Conservation (phyloP, 768 basidiomycete genomes). For the Kwoniella dendrophila region DNA sequence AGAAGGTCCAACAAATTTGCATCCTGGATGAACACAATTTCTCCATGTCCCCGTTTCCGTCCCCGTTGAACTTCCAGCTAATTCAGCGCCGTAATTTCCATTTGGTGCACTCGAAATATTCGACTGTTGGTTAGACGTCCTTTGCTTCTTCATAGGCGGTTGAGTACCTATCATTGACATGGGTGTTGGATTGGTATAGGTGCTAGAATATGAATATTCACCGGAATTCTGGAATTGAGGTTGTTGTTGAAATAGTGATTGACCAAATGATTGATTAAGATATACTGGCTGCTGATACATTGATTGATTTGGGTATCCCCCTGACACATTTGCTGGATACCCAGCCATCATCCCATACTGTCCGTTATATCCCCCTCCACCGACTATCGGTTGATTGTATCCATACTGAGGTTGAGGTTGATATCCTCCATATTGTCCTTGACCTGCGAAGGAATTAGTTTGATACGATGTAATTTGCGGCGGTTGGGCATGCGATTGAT, state of each 20-base stretch:
- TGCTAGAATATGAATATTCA: conserved; percentile 31
- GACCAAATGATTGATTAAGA: conserved; percentile 17
- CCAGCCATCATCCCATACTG: conserved; percentile 4
- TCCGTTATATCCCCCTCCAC: background rate
- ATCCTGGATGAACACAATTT: conserved; percentile 50
- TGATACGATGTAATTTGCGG: background rate
- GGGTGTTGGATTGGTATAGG: no score
- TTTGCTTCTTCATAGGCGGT: background rate
- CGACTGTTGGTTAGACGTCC: background rate
- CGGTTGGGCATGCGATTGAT: background rate
- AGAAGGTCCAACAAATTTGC: conserved; percentile 51
- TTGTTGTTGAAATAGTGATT: conserved; percentile 13
- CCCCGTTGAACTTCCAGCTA: no score
- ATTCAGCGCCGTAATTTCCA: background rate
- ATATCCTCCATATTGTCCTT: background rate
- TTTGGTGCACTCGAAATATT: background rate
- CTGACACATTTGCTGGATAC: conserved; percentile 10
- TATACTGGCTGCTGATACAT: background rate
- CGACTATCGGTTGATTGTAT: background rate
- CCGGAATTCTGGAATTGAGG: conserved; percentile 8
- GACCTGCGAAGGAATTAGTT: background rate
- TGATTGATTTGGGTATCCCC: conserved; percentile 14
- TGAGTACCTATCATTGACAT: no score
- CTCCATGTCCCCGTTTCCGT: conserved; percentile 36
- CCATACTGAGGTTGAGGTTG: background rate